Evolutionary conservation across 352 stramenopile genomes (phyloP).

Genomic region (Globisporangium paddicum): DNA sequence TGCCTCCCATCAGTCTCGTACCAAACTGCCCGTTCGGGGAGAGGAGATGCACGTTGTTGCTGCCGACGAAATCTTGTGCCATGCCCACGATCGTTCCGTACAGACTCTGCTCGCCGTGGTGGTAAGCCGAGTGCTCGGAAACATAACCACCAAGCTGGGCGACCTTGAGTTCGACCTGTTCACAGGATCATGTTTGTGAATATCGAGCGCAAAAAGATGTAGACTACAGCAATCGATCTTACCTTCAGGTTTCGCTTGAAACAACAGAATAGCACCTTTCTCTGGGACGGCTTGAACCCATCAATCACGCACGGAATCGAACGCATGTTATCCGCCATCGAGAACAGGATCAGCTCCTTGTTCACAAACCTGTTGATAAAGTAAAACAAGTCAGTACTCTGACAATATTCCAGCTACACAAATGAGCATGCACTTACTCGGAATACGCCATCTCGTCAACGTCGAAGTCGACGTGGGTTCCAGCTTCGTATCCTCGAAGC

Average conservation of each 20-base stretch:
- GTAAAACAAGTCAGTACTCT: constrained; percentile 7
- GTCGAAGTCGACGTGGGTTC: constrained; percentile 91
- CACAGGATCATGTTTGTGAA: not conserved
- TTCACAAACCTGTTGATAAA: constrained; percentile 90
- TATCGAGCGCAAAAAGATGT: not conserved
- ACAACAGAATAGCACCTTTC: constrained; percentile 97
- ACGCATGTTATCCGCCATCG: constrained; percentile 96
- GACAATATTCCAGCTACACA: not conserved
- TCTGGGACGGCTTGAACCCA: constrained; percentile 98
- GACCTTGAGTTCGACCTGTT: constrained; percentile 82
- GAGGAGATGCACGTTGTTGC: constrained; percentile 97
- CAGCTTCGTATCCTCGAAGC: constrained; percentile 85
- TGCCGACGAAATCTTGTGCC: constrained; percentile 98
- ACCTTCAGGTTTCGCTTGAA: constrained; percentile 98
- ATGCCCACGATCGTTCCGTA: constrained; percentile 96
- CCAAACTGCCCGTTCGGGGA: constrained; percentile 97
- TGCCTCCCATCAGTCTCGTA: constrained; percentile 95
- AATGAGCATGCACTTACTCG: constrained; percentile 49
- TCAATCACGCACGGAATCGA: constrained; percentile 95
- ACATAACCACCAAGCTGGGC: constrained; percentile 96
- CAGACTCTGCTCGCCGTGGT: constrained; percentile 96
- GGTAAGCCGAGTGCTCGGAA: constrained; percentile 98
- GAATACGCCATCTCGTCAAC: constrained; percentile 91
- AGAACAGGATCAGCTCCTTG: constrained; percentile 99
- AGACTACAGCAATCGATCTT: constrained; percentile 41